Evolutionary conservation across 2,329 filamentous ascomycete species (phyloP), one percentile per base, ranked within the genome.

Genomic region (Ilyonectria destructans): DNA sequence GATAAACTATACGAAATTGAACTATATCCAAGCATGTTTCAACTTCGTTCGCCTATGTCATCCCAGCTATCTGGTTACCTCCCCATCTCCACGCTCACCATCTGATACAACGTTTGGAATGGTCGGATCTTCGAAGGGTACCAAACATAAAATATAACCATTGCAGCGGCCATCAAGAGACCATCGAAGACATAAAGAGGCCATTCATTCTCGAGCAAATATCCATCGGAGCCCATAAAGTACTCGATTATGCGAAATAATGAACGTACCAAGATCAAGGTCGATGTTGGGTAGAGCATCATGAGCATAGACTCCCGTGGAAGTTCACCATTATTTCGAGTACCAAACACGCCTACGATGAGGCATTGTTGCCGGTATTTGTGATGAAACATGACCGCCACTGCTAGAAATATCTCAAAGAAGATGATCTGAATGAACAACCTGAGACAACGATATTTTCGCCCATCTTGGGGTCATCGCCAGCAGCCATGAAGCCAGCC

Each of bases 401-500:
- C 82, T 4, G 83, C 59, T 33, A 88, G 77, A 71, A 91, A 91
- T 31, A 90, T 78, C 19, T 81, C 82, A 67, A 91, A 90, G 57
- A 87, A 43, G 54, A 87, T 46, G 26, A 91, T 82, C 73, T 91
- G 89, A 13, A 90, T 77, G 35, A 87, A 74, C 4, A 91, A 78
- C 89, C 89, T 1, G 70, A 84, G 7, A 90, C 77, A 10, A 90
- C 84, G 48, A 90, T 79, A 12, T 83, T 82, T 69, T 86, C 76
- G 9, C 85, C 87, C 10, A 77, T 75, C 66, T 71, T 56, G 0
- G 58, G 37, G 17, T 58, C 72, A 7, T 62, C 56, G 31, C 68
- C 70, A 12, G 31, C 62, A 1, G 65, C 72, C 74, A 75, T 77
- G 54, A 83, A 56, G 0, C 80, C 81, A 17, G 77, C 80, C 12